Conservation (phyloP, 176 grass and related monocot genomes). For the Juncus inflexus region DNA sequence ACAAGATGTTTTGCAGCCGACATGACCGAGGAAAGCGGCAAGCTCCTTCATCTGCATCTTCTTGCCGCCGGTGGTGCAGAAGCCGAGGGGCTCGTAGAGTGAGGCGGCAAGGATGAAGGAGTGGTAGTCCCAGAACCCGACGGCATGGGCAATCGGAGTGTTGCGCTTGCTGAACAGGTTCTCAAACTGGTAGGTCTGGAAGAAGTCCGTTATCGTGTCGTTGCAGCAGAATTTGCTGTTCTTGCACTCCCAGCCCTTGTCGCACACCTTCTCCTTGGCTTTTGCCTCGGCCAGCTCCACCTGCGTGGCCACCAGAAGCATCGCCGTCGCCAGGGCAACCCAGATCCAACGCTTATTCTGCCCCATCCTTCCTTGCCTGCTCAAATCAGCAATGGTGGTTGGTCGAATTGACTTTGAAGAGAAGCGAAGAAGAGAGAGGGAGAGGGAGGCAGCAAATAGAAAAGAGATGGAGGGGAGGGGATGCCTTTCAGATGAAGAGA, state of each 20-base stretch:
- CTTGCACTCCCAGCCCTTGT: conserved; percentile 87
- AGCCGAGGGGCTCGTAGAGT: conserved; percentile 63
- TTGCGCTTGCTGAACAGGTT: conserved; percentile 81
- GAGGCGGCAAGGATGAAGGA: conserved; percentile 72
- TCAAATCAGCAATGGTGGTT: background rate
- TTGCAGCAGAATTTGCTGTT: conserved; percentile 81
- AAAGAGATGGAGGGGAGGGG: background rate
- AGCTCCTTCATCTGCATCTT: conserved; percentile 61
- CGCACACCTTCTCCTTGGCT: conserved; percentile 45
- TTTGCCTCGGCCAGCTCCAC: background rate
- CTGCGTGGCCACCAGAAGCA: conserved; percentile 4
- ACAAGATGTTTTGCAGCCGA: conserved; percentile 82
- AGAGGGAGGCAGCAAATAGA: background rate
- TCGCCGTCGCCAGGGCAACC: conserved; percentile 11
- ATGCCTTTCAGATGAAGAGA: conserved; percentile 28
- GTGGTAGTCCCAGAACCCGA: conserved; percentile 68
- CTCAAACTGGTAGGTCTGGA: conserved; percentile 82
- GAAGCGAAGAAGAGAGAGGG: background rate
- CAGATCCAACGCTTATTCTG: conserved; percentile 11
- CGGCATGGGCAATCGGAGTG: conserved; percentile 47
- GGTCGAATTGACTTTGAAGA: background rate
- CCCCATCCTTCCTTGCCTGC: conserved; percentile 10
- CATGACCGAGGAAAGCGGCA: conserved; percentile 85
- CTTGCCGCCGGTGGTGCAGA: conserved; percentile 75
- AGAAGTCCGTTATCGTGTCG: conserved; percentile 70